Percentiles rank a stretch among this genome's conserved stretches.
These are phyloP conservation scores for Endocalyx cinctus DNA, from an alignment of 2,329 filamentous ascomycete species.

Conservation along the genomic window DNA sequence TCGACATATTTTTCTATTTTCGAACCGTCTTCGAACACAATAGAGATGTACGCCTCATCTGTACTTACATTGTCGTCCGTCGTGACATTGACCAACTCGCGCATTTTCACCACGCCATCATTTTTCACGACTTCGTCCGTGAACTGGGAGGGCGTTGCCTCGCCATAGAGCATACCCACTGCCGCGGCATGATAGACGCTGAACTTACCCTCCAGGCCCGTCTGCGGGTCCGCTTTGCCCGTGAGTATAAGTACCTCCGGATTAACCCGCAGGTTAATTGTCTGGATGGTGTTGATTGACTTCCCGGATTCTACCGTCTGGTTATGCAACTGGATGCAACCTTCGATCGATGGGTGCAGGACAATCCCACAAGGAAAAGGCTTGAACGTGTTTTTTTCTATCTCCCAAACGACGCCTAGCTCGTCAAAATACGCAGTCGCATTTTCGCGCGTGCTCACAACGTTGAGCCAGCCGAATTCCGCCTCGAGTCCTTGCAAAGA, in stretches of 20 bases:
- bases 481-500: conserved; percentile 44
- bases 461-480: conserved; percentile 48
- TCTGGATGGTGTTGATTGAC: conserved; percentile 28
- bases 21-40: conserved; percentile 32
- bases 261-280: conserved; percentile 41
- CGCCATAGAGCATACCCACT: conserved; percentile 44
- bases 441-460: conserved; percentile 39
- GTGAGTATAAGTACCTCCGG: conserved; percentile 49
- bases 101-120: conserved; percentile 32
- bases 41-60: conserved; percentile 31
- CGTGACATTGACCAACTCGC: conserved; percentile 40
- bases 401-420: conserved; percentile 41
- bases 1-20: conserved; percentile 39
- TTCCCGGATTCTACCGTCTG: conserved; percentile 28
- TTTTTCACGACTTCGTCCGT: conserved; percentile 42
- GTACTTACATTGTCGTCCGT: conserved; percentile 34
- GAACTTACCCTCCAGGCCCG: conserved; percentile 50
- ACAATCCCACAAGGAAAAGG: conserved; percentile 55
- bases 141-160: conserved; percentile 47
- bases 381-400: conserved; percentile 50
- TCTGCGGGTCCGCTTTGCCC: conserved; percentile 42
- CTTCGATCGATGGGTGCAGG: conserved; percentile 52
- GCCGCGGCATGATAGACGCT: conserved; percentile 51
- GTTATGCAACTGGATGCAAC: conserved; percentile 40
- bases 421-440: conserved; percentile 31